phyloP scores from a whole-genome alignment of 768 basidiomycete species.

The Inosperma sp. region DNA sequence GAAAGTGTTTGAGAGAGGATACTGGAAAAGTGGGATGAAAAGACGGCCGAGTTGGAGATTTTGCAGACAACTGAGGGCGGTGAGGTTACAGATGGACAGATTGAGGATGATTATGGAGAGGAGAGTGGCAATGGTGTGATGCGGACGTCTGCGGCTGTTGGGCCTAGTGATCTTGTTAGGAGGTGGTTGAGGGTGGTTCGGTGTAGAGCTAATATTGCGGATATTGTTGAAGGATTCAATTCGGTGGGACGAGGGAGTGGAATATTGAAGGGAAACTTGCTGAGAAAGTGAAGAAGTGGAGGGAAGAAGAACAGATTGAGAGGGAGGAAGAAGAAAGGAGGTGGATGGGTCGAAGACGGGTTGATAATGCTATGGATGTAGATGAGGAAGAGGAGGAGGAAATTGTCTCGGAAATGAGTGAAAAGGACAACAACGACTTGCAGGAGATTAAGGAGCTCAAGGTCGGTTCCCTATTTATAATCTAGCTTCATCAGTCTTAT shows the following conservation, averaged over 20 bases:
- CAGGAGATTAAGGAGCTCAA: conserved; percentile 77
- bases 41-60: conserved; percentile 71
- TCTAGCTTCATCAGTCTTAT: too few species aligned
- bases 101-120: conserved; percentile 71
- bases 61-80: conserved; percentile 57
- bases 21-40: conserved; percentile 83
- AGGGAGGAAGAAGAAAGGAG: conserved; percentile 65
- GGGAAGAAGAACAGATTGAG: conserved; percentile 62
- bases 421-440: conserved; percentile 59
- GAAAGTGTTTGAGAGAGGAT: conserved; percentile 87
- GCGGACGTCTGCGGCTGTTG: conserved; percentile 31
- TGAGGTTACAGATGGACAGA: conserved; percentile 68
- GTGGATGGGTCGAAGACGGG: conserved; percentile 57
- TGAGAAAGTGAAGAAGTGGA: conserved; percentile 67
- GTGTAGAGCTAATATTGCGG: conserved; percentile 61
- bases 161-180: conserved; percentile 42
- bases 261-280: conserved; percentile 58
- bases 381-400: conserved; percentile 61
- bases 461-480: too few species aligned
- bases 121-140: conserved; percentile 54
- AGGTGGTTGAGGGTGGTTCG: conserved; percentile 78
- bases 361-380: conserved; percentile 67
- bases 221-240: conserved; percentile 69
- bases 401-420: conserved; percentile 42
- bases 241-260: conserved; percentile 63